phyloP scores from a whole-genome alignment of 2,329 filamentous ascomycete species.

The Fusarium papillatum region DNA sequence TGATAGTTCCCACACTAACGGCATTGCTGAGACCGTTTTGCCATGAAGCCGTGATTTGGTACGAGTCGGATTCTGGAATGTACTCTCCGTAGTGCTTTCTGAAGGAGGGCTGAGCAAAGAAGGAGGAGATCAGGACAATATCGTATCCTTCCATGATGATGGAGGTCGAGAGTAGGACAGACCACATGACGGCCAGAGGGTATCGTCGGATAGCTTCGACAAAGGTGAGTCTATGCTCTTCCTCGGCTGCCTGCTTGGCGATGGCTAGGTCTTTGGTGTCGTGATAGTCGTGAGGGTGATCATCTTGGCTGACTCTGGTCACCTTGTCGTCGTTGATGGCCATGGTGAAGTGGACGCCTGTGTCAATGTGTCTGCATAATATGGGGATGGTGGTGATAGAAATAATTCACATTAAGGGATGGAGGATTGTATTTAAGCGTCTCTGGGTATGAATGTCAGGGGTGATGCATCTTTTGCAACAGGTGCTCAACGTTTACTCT shows the following conservation, averaged over 20 bases:
- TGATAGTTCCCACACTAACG: conserved; percentile 13
- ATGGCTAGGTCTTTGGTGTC: conserved; percentile 24
- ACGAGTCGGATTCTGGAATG: not conserved
- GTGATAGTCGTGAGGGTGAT: conserved; percentile 9
- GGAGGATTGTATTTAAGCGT: not conserved
- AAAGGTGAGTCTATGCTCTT: conserved; percentile 29
- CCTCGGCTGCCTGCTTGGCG: conserved; percentile 31
- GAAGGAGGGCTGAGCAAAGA: not conserved
- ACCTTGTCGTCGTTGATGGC: conserved; percentile 25
- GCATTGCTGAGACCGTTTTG: conserved; percentile 23
- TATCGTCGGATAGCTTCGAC: conserved; percentile 28
- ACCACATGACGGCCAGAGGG: conserved; percentile 26
- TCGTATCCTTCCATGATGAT: conserved; percentile 3
- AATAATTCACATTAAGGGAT: not conserved
- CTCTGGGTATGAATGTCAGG: not conserved
- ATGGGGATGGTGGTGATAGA: not conserved
- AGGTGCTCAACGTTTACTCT: not conserved
- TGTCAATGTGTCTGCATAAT: not conserved
- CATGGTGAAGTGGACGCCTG: not conserved
- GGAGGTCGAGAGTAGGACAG: not conserved
- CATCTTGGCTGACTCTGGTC: conserved; percentile 31
- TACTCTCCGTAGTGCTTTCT: not conserved
- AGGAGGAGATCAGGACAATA: not conserved
- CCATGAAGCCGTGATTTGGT: conserved; percentile 24
- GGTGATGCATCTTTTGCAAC: not conserved